A percentile compares a stretch with the other conserved stretches of the same genome.
Evolutionary conservation across 225 moss, liverwort and hornwort species (phyloP).

Genomic region (Pleurozium schreberi): DNA sequence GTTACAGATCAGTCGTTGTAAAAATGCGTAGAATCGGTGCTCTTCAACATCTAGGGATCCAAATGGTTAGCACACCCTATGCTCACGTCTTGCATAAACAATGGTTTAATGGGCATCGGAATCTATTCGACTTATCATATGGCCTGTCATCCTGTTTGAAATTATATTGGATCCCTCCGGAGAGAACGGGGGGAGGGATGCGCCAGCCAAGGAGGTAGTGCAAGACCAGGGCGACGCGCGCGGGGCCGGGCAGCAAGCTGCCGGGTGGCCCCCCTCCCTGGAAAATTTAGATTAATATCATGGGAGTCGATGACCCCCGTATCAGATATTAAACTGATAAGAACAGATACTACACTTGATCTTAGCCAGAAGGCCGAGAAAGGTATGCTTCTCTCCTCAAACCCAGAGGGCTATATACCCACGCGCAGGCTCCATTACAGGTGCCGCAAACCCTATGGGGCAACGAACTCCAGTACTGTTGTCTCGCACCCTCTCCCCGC

Average conservation of each 20-base stretch:
- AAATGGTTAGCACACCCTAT: too few relatives aligned
- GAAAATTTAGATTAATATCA: background rate
- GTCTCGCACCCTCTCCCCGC: too few relatives aligned
- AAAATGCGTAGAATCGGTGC: rapidly evolving
- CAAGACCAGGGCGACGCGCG: background rate
- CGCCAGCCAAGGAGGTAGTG: background rate
- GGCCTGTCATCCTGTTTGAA: too few relatives aligned
- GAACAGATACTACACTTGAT: constrained; percentile 78
- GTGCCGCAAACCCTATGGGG: background rate
- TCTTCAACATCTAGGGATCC: too few relatives aligned
- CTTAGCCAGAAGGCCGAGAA: constrained; percentile 81
- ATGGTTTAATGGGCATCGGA: too few relatives aligned
- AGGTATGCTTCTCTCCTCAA: background rate
- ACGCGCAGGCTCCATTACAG: rapidly evolving
- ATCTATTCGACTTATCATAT: too few relatives aligned
- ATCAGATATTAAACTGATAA: constrained; percentile 30
- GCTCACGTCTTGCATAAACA: too few relatives aligned
- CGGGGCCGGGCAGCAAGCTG: background rate
- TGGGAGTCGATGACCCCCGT: background rate
- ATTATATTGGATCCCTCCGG: background rate
- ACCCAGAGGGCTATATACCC: background rate
- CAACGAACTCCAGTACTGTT: background rate
- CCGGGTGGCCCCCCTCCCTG: background rate
- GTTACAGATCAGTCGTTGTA: rapidly evolving
- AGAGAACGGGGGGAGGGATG: background rate